Evolutionary conservation across 2,329 filamentous ascomycete genomes (phyloP), one percentile per base, ranked within the genome.

Genomic region (Alternaria consortialis): DNA sequence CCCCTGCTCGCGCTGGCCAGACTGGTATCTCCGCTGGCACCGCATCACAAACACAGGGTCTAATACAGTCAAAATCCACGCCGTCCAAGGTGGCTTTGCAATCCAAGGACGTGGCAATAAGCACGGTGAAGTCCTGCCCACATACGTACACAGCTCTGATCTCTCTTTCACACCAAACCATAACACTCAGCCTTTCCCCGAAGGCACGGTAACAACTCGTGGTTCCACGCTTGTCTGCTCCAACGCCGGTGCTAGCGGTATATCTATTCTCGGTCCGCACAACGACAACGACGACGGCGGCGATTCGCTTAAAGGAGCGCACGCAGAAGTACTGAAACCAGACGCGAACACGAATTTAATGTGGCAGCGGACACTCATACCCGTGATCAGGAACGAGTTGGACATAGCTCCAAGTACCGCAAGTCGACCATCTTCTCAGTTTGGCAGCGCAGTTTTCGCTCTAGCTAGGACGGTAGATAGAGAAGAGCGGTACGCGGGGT

Each of bases 311-410:
- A 36, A 2, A 27, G 7, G 11, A 52, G 7, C 37, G 9, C 20
- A 17, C 2, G 31, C 55, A 4, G 58, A 74, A 7, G 37, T 72
- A 3, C 62, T 77, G 5, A 77, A 77, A 48, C 75, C 75, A 20
- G 75, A 77, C 53, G 74, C 75, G 2, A 77, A 77, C 53, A 77
- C 75, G 2, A 77, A 77, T 52, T 44, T 77, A 4, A 71, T 77
- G 8, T 76, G 73, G 74, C 75, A 76, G 50, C 63, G 75, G 8
- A 76, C 74, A 3, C 54, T 77, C 12, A 76, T 77, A 7, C 75
- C 75, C 0, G 74, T 66, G 0, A 36, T 76, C 0, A 60, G 51
- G 13, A 31, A 60, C 1, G 56, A 69, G 3, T 53, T 57, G 1
- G 23, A 15, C 1, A 23, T 36, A 1, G 1, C 20, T 13, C 0